Percentiles rank a stretch among this genome's conserved stretches.
phyloP scores from a whole-genome alignment of 768 basidiomycete species.

The Pholiota microspora region DNA sequence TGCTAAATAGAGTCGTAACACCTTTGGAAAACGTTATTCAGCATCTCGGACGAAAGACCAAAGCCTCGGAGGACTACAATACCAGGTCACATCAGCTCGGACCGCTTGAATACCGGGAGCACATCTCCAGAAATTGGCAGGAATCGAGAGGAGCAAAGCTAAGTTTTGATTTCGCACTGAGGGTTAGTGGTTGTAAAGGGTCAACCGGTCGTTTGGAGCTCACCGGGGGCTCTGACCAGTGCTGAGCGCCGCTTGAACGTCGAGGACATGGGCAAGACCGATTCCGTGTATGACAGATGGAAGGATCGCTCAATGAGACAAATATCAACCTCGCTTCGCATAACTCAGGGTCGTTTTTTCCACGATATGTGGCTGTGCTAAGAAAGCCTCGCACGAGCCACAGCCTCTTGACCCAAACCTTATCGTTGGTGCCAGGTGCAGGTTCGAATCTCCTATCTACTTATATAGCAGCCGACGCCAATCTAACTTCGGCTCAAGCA shows the following conservation, averaged over 20 bases:
- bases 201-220: background rate
- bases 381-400: too few species aligned
- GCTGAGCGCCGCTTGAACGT: background rate
- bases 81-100: background rate
- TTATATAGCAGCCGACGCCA: too few species aligned
- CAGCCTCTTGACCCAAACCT: too few species aligned
- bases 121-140: background rate
- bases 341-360: background rate
- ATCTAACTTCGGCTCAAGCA: too few species aligned
- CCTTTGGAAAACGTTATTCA: background rate
- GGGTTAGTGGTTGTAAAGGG: background rate
- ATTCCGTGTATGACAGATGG: background rate
- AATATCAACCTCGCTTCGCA: background rate
- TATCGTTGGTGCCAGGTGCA: too few species aligned
- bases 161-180: background rate
- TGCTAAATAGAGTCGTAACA: background rate
- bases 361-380: background rate
- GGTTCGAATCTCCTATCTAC: too few species aligned
- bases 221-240: background rate
- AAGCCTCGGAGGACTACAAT: conserved; percentile 5
- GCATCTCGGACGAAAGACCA: conserved; percentile 1
- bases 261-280: background rate
- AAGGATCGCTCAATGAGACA: background rate
- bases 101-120: background rate
- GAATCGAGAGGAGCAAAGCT: background rate